Evolutionary conservation across 2,329 filamentous ascomycete genomes (phyloP), one percentile per base, ranked within the genome.

Genomic region (Aspergillus spinulosporus): DNA sequence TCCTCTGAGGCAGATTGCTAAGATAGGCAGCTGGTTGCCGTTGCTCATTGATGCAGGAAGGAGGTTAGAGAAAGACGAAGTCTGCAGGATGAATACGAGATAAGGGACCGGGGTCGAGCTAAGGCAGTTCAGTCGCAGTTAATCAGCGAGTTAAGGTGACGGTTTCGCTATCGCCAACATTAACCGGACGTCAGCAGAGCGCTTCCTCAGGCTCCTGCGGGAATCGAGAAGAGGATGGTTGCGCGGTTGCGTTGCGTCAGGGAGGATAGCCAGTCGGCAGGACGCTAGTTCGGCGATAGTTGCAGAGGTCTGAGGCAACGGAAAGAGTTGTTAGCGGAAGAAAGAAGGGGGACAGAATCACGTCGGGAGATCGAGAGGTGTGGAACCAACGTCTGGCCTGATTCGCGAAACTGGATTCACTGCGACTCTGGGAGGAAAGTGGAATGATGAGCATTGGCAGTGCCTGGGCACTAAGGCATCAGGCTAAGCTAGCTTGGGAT

Each of bases 311-410:
- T 8, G n/a, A 57, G 48, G 54, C 47, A 57, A 56, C 44, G 54
- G 48, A 12, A 12, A n/a, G 11, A 39, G 49, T 47, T 52, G 43
- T 49, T 57, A 60, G 54, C 37, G 31, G 14, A 36, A 21, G 45
- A 60, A 54, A 58, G 59, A 57, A 56, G 53, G 55, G 58, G 40
- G 43, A 53, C 31, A 61, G 55, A 51, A 61, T 61, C 53, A 59
- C 53, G 63, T 62, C 59, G 63, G 62, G 64, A 57, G 60, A 66
- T 69, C 65, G 66, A 64, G 34, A 47, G 31, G 39, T 49, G 54
- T 47, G 57, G 47, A 49, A 54, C 57, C 57, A 55, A 40, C 31
- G 40, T 39, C 46, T 34, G 53, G 53, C 48, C 50, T 53, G 50
- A 52, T 49, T 58, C 46, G 53, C 44, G 39, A 15, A 36, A 29